phyloP scores from a whole-genome alignment of 768 basidiomycete species.

The Tylopilus subfusipes region DNA sequence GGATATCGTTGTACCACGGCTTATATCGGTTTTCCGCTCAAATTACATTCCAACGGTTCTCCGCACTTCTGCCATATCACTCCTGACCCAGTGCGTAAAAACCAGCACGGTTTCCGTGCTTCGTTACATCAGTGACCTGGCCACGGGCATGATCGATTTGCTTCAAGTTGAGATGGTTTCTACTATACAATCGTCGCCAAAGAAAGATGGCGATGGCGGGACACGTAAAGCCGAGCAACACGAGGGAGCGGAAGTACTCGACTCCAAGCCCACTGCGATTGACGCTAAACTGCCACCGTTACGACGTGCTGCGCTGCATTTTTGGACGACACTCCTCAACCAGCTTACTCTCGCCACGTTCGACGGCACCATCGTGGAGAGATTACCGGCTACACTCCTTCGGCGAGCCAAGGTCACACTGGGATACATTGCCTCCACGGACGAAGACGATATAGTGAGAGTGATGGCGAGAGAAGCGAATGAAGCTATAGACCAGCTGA shows the following conservation, averaged over 20 bases:
- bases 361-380: constrained; percentile 28
- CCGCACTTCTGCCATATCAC: constrained; percentile 61
- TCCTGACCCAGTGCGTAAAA: constrained; percentile 72
- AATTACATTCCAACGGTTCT: constrained; percentile 65
- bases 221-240: constrained; percentile 4
- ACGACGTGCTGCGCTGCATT: constrained; percentile 82
- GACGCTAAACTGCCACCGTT: constrained; percentile 73
- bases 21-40: constrained; percentile 62
- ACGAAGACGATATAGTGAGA: constrained; percentile 67
- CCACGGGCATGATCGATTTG: constrained; percentile 70
- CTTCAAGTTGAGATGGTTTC: constrained; percentile 59
- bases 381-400: constrained; percentile 34
- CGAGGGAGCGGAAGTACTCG: constrained; percentile 33
- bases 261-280: constrained; percentile 52
- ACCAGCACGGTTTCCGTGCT: constrained; percentile 61
- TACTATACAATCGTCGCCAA: constrained; percentile 10
- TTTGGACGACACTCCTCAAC: constrained; percentile 68
- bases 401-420: constrained; percentile 57
- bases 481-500: constrained; percentile 52
- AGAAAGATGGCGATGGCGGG: constrained; percentile 16
- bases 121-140: constrained; percentile 59
- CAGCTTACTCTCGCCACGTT: constrained; percentile 52
- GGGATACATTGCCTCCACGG: constrained; percentile 65
- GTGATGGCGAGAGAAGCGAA: constrained; percentile 73
- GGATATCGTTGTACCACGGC: constrained; percentile 65